Evolutionary conservation across 805 yeast species (phyloP), one percentile per base, ranked within the genome.

Genomic region (Lipomyces mesembrius): DNA sequence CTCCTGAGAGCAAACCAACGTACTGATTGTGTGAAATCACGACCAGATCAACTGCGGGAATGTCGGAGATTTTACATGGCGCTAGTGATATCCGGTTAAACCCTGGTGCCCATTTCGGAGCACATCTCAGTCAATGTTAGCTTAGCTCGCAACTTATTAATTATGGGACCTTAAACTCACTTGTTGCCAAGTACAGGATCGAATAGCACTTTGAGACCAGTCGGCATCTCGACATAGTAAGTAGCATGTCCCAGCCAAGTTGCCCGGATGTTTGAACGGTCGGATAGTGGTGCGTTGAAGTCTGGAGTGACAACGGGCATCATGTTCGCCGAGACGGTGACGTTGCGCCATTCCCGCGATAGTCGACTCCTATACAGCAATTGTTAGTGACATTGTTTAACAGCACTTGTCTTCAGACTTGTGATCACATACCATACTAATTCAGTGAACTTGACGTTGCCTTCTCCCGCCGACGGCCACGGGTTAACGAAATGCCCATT

Each of bases 11-110:
- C 25, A 12, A 59, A 59, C 58, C n/a, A 17, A 27, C 56, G 20
- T 59, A 59, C 62, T 94, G 98, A 75, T 93, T 92, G 76, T 93
- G 98, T 1, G 96, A 89, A 0, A 93, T 96, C 25, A 93, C 74
- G 0, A 92, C 87, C 61, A 87, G 84, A 70, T 91, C 87, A 0
- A 92, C 89, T 46, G 79, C 77, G 12, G 92, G 90, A 14, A 92
- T 81, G 14, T 88, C 88, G 0, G 82, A 82, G n/a, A 89, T 75
- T 12, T 79, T 70, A 77, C 91, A 84, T 0, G 98, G 97, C 27
- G 91, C 80, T n/a, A 88, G 87, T 0, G 89, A 83, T 20, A 92
- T 84, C 71, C 98, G 81, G 74, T 87, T 87, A 6, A 98, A 97
- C 0, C 98, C 98, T 3, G 64, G 66, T 6, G 53, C 3, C 52